Evolutionary conservation across 768 basidiomycete genomes (phyloP), one percentile per base, ranked within the genome.

Genomic region (Termitomyces sp.): DNA sequence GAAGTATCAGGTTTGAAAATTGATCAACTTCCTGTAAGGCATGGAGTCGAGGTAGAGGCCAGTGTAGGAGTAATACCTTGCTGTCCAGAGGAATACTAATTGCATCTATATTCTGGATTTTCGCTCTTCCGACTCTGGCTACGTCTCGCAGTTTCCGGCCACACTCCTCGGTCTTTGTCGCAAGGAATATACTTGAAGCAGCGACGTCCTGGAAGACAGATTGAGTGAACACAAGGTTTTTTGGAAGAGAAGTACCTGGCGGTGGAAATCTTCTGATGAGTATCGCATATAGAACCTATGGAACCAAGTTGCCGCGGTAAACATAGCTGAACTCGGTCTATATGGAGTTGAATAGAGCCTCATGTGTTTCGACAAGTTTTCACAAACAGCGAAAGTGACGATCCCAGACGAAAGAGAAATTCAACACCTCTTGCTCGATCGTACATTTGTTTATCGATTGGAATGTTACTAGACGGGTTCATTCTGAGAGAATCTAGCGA

Each of bases 141-240:
- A 93, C 89, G 65, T 94, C 92, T n/a, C 87, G 79, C 14, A 94
- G 79, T 67, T 93, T 94, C 53, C 92, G 78, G 35, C 89, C 89
- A 63, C 89, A 92, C 71, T 94, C 92, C 69, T 94, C 92, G 1
- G 90, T 93, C 70, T 94, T 94, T n/a, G 92, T 92, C 0, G 92
- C 89, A 58, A 94, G 80, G 66, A 94, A 94, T 59, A 94, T 84
- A 69, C 90, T 93, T 4, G 92, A 80, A 13, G 89, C 91, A 30
- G 92, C 91, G 43, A 92, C 86, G 63, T 91, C 86, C 92, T 94
- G 61, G 50, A 58, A 38, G 30, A 49, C 53, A 49, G 60, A 14
- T 56, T 61, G 36, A 38, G 61, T 57, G 61, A 24, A 49, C 12
- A 52, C 4, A 35, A 32, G 32, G 54, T 48, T 54, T 8, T 38